These are phyloP conservation scores for Diaporthe citriasiana DNA, from an alignment of 2,329 filamentous ascomycete species.

Conservation along the genomic window DNA sequence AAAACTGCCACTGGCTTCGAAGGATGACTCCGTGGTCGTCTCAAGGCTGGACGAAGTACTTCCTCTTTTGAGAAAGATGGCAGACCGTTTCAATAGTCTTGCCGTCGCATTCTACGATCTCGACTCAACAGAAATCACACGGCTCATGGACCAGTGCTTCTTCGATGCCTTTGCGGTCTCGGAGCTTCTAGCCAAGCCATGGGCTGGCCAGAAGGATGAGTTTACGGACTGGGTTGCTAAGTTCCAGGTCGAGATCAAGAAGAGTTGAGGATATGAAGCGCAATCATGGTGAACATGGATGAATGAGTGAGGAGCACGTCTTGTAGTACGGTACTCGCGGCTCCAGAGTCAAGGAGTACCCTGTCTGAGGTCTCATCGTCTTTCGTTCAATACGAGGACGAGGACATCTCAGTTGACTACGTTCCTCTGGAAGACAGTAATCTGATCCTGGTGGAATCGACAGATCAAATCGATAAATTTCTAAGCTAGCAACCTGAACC, in stretches of 20 bases:
- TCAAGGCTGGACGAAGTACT: conserved; percentile 70
- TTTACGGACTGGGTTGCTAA: conserved; percentile 82
- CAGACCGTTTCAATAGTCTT: conserved; percentile 78
- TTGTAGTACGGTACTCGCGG: neutral
- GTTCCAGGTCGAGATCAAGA: conserved; percentile 68
- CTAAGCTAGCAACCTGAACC: neutral
- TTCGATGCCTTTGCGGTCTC: conserved; percentile 69
- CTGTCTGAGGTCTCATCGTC: neutral
- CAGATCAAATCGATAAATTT: neutral
- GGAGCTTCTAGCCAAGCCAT: conserved; percentile 69
- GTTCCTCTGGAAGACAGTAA: neutral
- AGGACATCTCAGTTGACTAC: too few species aligned
- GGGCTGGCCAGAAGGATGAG: conserved; percentile 78
- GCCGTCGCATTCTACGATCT: conserved; percentile 81
- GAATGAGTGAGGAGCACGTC: neutral
- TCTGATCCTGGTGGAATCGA: neutral
- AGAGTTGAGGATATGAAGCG: conserved; percentile 46
- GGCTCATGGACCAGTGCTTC: conserved; percentile 71
- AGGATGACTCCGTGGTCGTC: conserved; percentile 49
- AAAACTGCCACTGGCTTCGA: conserved; percentile 46
- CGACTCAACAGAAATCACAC: conserved; percentile 70
- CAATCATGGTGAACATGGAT: neutral
- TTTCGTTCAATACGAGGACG: neutral
- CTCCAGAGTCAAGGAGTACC: neutral
- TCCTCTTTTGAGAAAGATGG: conserved; percentile 69